These are phyloP conservation scores for Camellia japonica DNA, from an alignment of 148 eudicot species.

Conservation along the genomic window DNA sequence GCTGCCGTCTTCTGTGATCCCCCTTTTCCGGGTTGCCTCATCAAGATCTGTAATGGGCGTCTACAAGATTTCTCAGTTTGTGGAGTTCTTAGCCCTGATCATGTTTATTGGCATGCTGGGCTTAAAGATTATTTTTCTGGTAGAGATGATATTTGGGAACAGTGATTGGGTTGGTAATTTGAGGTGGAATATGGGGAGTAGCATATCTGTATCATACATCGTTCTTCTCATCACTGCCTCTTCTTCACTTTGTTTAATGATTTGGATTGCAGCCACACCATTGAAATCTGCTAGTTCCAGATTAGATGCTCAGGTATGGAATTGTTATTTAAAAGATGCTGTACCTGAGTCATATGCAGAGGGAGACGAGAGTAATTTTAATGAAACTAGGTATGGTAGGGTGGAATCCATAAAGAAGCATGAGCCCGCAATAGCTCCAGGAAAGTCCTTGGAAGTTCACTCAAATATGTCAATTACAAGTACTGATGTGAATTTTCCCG, in stretches of 20 bases:
- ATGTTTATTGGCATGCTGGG: slow-evolving; percentile 71
- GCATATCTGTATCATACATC: slow-evolving; percentile 49
- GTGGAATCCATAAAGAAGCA: slow-evolving; percentile 33
- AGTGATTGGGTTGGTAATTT: slow-evolving; percentile 79
- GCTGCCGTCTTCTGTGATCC: slow-evolving; percentile 84
- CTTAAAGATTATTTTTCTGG: slow-evolving; percentile 64
- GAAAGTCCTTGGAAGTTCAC: slow-evolving; percentile 27
- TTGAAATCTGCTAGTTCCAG: slow-evolving; percentile 62
- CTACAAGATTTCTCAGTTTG: slow-evolving; percentile 58
- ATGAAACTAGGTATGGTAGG: slow-evolving; percentile 29
- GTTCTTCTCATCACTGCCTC: slow-evolving; percentile 55
- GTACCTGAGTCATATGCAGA: slow-evolving; percentile 35
- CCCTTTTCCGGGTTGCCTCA: slow-evolving; percentile 83
- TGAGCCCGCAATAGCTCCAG: slow-evolving; percentile 32
- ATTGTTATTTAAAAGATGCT: slow-evolving; percentile 41
- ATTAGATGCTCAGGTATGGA: slow-evolving; percentile 46
- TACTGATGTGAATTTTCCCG: slow-evolving; percentile 51
- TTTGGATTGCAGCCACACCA: slow-evolving; percentile 76
- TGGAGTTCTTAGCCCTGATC: slow-evolving; percentile 64
- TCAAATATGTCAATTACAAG: slow-evolving; percentile 27
- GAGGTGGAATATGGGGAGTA: slow-evolving; percentile 64
- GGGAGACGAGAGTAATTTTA: slow-evolving; percentile 25
- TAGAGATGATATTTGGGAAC: slow-evolving; percentile 83
- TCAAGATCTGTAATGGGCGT: slow-evolving; percentile 78
- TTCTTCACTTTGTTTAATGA: slow-evolving; percentile 54